Evolutionary conservation across 768 basidiomycete species (phyloP).

Genomic region (Xerocomellus dryophilus): DNA sequence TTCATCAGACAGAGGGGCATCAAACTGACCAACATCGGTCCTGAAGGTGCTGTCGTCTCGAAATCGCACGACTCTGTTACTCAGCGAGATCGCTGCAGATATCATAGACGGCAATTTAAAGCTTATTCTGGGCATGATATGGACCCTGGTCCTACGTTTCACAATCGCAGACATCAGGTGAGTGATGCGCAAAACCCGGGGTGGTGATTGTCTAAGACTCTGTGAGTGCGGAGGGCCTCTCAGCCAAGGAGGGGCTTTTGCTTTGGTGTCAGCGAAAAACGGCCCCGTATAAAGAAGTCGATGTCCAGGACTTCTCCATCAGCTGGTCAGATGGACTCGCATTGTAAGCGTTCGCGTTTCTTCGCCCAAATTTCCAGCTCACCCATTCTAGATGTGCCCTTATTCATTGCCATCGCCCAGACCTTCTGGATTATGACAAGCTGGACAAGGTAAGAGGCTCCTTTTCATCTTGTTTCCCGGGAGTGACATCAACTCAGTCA

Average conservation of each 20-base stretch:
- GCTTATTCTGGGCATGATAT: constrained; percentile 98
- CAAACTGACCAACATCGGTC: constrained; percentile 95
- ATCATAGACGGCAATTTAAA: constrained; percentile 99
- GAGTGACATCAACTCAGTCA: constrained; percentile 40
- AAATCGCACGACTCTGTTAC: not conserved
- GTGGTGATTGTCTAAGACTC: constrained; percentile 9
- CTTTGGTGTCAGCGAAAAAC: constrained; percentile 99
- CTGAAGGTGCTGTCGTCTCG: constrained; percentile 62
- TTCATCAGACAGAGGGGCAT: constrained; percentile 94
- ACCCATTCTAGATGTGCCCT: constrained; percentile 77
- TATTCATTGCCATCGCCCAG: constrained; percentile 96
- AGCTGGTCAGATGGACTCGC: constrained; percentile 97
- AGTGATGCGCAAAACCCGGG: constrained; percentile 23
- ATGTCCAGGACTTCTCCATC: constrained; percentile 89
- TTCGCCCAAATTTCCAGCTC: constrained; percentile 1
- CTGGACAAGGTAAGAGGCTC: constrained; percentile 67
- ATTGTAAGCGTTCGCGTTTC: constrained; percentile 53
- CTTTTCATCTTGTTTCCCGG: not conserved
- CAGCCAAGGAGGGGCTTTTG: constrained; percentile 94
- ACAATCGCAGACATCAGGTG: constrained; percentile 98
- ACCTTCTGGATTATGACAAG: constrained; percentile 84
- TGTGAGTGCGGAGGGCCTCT: constrained; percentile 92
- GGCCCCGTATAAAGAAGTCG: constrained; percentile 81
- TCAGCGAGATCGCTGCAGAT: constrained; percentile 47
- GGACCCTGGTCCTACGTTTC: constrained; percentile 95